These are phyloP conservation scores for Kuraishia cidri DNA, from an alignment of 805 yeast genomes.

Conservation along the genomic window DNA sequence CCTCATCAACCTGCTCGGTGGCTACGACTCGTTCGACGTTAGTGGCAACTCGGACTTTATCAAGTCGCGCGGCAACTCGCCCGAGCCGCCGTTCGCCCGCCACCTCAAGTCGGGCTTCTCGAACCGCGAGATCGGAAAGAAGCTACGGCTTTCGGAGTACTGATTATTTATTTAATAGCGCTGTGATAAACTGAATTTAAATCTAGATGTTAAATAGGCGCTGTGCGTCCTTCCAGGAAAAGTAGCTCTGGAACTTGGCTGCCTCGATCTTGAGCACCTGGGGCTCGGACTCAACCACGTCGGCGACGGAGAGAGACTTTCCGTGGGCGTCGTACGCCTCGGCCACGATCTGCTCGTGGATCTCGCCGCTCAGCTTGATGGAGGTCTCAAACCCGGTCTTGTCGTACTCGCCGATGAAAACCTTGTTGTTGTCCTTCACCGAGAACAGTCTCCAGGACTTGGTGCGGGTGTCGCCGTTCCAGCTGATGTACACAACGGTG, in stretches of 20 bases:
- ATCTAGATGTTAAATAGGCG: too few relatives aligned
- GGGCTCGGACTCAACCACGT: conserved; percentile 5
- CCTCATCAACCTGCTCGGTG: conserved; percentile 48
- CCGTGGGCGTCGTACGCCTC: conserved; percentile 10
- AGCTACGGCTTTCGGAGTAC: conserved; percentile 55
- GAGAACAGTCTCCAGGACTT: conserved; percentile 18
- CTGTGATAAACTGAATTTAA: too few relatives aligned
- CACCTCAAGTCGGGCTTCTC: conserved; percentile 12
- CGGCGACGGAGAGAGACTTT: conserved; percentile 8
- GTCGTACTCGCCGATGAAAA: conserved; percentile 9
- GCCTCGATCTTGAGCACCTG: too few relatives aligned
- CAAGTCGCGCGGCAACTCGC: conserved; percentile 51
- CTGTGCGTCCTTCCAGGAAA: background rate
- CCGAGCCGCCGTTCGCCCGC: conserved; percentile 34
- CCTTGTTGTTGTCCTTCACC: conserved; percentile 8
- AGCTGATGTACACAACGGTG: conserved; percentile 19
- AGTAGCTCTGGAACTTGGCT: background rate
- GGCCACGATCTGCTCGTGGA: conserved; percentile 5
- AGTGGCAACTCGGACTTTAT: conserved; percentile 51
- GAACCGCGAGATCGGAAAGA: conserved; percentile 51
- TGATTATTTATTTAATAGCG: conserved; percentile 15
- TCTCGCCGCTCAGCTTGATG: conserved; percentile 1
- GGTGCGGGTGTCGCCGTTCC: conserved; percentile 30
- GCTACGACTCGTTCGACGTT: conserved; percentile 80
- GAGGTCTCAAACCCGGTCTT: conserved; percentile 22